These are phyloP conservation scores for Collybiopsis luxurians DNA, from an alignment of 768 basidiomycete species.

Conservation along the genomic window DNA sequence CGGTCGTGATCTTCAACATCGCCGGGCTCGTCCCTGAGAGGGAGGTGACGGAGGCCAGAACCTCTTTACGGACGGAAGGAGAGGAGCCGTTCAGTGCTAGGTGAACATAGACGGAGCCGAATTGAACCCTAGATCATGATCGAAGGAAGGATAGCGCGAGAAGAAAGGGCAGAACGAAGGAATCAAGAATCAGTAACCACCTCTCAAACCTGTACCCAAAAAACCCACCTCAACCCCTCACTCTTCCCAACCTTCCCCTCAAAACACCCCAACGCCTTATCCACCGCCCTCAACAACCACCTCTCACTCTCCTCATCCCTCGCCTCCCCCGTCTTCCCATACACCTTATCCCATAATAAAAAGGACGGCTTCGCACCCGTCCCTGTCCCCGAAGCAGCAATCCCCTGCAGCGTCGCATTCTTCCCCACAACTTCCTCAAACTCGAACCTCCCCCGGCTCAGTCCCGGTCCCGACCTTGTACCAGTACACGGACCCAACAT, in stretches of 20 bases:
- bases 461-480: too few species aligned
- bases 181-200: too few species aligned
- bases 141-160: slow-evolving; percentile 2
- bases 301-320: slow-evolving; percentile 49
- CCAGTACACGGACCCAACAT: slow-evolving; percentile 62
- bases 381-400: slow-evolving; percentile 42
- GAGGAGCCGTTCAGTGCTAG: slow-evolving; percentile 59
- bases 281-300: slow-evolving; percentile 73
- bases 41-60: slow-evolving; percentile 38
- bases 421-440: slow-evolving; percentile 50
- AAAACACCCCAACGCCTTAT: slow-evolving; percentile 47
- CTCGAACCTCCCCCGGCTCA: too few species aligned
- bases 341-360: slow-evolving; percentile 84
- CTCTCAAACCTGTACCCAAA: too few species aligned
- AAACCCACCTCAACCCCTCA: slow-evolving; percentile 51
- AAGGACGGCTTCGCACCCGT: slow-evolving; percentile 89
- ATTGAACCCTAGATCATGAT: slow-evolving; percentile 46
- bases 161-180: not conserved
- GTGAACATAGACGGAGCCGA: slow-evolving; percentile 68
- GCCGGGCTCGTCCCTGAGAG: slow-evolving; percentile 40
- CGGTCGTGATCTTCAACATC: slow-evolving; percentile 32
- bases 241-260: slow-evolving; percentile 49
- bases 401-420: slow-evolving; percentile 44
- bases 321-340: slow-evolving; percentile 58
- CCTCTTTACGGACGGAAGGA: slow-evolving; percentile 50